phyloP scores from a whole-genome alignment of 2,329 filamentous ascomycete species.

The Apiospora marii region DNA sequence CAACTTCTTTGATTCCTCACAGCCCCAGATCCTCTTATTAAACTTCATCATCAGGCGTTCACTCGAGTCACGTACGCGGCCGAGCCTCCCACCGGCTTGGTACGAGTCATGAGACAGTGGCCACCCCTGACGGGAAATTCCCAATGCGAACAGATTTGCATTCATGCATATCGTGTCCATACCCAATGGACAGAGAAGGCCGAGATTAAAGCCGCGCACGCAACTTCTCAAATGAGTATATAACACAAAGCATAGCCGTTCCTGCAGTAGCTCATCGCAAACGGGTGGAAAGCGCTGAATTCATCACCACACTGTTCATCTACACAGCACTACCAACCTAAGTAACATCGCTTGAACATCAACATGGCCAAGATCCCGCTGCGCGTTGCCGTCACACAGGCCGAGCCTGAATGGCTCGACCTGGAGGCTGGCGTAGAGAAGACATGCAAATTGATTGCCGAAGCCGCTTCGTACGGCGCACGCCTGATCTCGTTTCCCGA shows the following conservation, averaged over 20 bases:
- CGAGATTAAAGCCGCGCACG: not conserved
- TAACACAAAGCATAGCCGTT: conserved; percentile 1
- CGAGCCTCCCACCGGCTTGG: not conserved
- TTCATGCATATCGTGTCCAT: not conserved
- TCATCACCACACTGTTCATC: not conserved
- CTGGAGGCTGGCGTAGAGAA: conserved; percentile 55
- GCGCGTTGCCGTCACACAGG: conserved; percentile 56
- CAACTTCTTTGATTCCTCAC: not conserved
- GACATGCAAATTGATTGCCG: conserved; percentile 55
- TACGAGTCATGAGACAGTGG: not conserved
- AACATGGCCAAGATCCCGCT: conserved; percentile 25
- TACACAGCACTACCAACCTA: not conserved
- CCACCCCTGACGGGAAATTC: not conserved
- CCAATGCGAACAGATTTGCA: not conserved
- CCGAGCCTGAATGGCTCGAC: conserved; percentile 63
- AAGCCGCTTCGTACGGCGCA: conserved; percentile 55
- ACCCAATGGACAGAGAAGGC: not conserved
- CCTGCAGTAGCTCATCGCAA: not conserved
- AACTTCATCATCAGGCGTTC: not conserved
- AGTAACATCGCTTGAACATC: not conserved
- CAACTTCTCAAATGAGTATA: not conserved
- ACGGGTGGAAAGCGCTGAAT: not conserved
- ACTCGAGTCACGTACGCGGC: not conserved
- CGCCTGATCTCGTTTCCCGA: conserved; percentile 58
- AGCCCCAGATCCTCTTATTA: not conserved